A percentile compares a stretch with the other conserved stretches of the same genome.
These are phyloP conservation scores for Chenopodium quinoa DNA, from an alignment of 148 eudicot genomes.

Conservation along the genomic window DNA sequence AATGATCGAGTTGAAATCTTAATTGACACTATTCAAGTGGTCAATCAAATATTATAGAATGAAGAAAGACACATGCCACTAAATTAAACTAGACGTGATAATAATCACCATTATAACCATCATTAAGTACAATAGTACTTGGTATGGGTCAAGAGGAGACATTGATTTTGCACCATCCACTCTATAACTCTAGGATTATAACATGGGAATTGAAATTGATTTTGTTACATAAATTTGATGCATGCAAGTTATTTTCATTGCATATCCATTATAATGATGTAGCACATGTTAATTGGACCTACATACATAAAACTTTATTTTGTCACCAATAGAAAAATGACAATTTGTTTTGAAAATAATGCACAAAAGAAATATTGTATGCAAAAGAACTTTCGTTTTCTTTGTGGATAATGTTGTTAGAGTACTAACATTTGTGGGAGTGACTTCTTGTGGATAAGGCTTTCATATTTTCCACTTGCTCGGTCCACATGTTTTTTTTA, in stretches of 20 bases:
- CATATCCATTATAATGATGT: neutral
- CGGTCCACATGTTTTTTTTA: neutral
- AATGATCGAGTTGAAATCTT: too few relatives aligned
- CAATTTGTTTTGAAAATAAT: neutral
- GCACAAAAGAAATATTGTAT: neutral
- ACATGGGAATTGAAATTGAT: neutral
- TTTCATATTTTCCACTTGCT: neutral
- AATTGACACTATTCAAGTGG: too few relatives aligned
- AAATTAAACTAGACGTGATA: neutral
- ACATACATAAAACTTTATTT: neutral
- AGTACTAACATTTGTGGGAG: neutral
- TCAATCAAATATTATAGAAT: too few relatives aligned
- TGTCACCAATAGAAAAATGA: neutral
- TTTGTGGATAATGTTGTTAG: neutral
- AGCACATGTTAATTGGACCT: slow-evolving; percentile 20
- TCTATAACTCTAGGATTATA: neutral
- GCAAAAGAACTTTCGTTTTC: neutral
- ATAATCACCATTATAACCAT: neutral
- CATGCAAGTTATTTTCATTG: slow-evolving; percentile 7
- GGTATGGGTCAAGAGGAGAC: neutral
- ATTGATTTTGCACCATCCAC: neutral
- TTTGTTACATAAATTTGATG: neutral
- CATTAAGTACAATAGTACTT: neutral
- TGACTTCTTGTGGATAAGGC: neutral
- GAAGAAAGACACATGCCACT: neutral